Evolutionary conservation across 306 rosid genomes (phyloP).

Genomic region (Luffa acutangula): DNA sequence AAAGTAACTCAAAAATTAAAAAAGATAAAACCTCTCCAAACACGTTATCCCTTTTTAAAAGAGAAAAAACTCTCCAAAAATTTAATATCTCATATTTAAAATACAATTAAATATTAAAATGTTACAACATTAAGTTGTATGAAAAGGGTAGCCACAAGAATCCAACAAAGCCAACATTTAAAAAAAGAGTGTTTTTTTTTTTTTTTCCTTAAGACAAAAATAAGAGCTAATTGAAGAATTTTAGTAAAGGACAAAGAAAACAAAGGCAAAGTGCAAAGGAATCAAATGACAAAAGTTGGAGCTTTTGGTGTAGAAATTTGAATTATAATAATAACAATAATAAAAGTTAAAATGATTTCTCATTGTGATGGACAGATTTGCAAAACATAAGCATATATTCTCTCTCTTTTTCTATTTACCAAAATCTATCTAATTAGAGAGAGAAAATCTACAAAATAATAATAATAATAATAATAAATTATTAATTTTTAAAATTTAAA

Average conservation of each 20-base stretch:
- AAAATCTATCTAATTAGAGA: neutral
- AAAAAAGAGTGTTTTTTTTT: neutral
- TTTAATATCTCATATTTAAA: no score
- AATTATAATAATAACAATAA: neutral
- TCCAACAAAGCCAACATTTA: neutral
- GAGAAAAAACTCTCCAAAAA: no score
- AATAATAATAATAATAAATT: no score
- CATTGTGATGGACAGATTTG: slow-evolving; percentile 9
- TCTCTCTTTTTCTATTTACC: neutral
- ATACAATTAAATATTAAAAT: no score
- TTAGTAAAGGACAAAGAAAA: neutral
- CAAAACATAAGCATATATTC: slow-evolving; percentile 13
- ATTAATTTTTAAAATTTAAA: neutral
- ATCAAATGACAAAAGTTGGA: slow-evolving; percentile 5
- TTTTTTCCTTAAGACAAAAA: neutral
- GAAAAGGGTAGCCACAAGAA: neutral
- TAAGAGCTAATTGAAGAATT: neutral
- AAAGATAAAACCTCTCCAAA: no score
- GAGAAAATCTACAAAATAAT: neutral
- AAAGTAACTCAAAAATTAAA: no score
- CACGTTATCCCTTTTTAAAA: no score
- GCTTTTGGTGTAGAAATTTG: neutral
- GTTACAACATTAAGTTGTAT: no score
- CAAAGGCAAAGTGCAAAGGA: neutral
- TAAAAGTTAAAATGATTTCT: neutral